Evolutionary conservation across 2,329 filamentous ascomycete genomes (phyloP), one percentile per base, ranked within the genome.

Genomic region (Ophiostoma sp.): DNA sequence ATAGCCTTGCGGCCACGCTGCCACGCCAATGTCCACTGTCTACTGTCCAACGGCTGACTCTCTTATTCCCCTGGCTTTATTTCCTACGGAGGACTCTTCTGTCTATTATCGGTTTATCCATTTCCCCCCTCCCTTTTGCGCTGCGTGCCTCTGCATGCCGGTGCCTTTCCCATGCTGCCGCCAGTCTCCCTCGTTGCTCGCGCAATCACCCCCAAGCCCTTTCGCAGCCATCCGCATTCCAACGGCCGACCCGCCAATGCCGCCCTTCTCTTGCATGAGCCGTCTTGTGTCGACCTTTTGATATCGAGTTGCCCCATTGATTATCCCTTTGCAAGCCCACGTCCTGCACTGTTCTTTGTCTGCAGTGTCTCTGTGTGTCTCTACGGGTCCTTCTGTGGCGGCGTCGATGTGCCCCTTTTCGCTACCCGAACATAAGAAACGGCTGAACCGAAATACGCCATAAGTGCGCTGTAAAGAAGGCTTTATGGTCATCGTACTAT

Each of bases 201-300:
- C 47, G 47, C 47, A 49, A 49, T 49, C 47, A 49, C 47, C 47
- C 27, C n/a, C n/a, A 27, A 55, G 49, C 49, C 49, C 49, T 55
- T 55, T 36, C 49, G 18, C 27, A 18, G 62, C 18, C 62, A 47
- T 58, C 62, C 47, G 62, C 62, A 68, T 68, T 68, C 66, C 62
- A 65, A 58, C 66, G 16, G 66, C n/a, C 58, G 47, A 55, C 66
- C 9, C 58, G 42, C 45, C 62, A 42, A n/a, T 5, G 40, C 49
- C 45, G 49, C 49, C 49, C 49, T 55, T 8, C 47, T 40, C 41
- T 27, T 36, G 5, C 5, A 16, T 52, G 27, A 27, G 2, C 27
- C 14, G 11, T 27, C 12, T 27, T 55, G 49, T 11, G 9, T 60
- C 4, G 27, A 60, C 9, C 5, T 27, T 60, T 27, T 27, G 49